Base-by-base conservation (phyloP, 2,329 filamentous ascomycete species). In the Sporothrix globosa region DNA sequence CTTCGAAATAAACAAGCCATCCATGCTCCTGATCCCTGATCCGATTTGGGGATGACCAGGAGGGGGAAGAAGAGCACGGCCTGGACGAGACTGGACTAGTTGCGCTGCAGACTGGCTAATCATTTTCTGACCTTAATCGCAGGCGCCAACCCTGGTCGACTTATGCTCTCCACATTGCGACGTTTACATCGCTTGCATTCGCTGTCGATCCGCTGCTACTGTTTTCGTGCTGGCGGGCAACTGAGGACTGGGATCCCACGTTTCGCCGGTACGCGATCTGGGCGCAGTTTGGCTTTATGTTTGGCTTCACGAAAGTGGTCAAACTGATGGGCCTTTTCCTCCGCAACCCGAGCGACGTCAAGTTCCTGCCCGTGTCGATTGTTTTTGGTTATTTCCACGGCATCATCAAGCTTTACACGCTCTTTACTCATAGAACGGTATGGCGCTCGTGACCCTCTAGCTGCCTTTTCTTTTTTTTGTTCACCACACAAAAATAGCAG, bases 111-210 rank as follows among this genome's bases (percentile, higher is more conserved):
- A 34, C 44, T 7, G 52, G 61, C 61, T 66, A 53, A 66, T 39
- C 21, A 53, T 46, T 52, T 34, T 34, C 39, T 41, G 21, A 58
- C 46, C 24, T 34, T 10, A 68, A 61, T 48, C 5, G 72, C 76
- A 97, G 94, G 76, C 92, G 92, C 77, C 95, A 97, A 79, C 91
- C 88, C 65, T 98, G 94, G 93, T 97, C 91, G 81, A 92, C 92
- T 14, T 98, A 97, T 79, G 93, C 95, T 67, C 89, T 97, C 72
- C 92, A 97, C 81, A 84, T 97, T 77, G 96, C 95, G 34, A 98
- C 95, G 19, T 90, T 97, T 77, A 96, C 93, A 58, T 96, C 94
- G 52, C 90, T 96, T 77, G 92, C 94, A 41, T 89, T 97, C 73
- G 79, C 91, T 63, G 86, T 92, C 75, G 95, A 98, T 80, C 86